phyloP scores from a whole-genome alignment of 768 basidiomycete species.

The Clathrus columnatus region DNA sequence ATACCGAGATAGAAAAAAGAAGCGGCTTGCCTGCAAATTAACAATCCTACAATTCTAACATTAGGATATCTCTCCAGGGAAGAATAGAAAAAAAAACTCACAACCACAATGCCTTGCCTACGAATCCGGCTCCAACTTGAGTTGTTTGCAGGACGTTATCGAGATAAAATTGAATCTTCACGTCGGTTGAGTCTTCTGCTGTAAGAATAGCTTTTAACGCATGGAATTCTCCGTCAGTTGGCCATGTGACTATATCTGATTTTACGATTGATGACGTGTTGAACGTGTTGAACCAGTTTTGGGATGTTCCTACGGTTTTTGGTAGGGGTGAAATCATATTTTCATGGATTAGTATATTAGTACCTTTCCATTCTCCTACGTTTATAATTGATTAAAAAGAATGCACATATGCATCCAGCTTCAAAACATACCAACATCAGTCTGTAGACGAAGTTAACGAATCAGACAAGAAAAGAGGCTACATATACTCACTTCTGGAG shows the following conservation, averaged over 20 bases:
- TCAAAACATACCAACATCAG: neutral
- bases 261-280: constrained; percentile 36
- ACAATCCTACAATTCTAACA: constrained; percentile 26
- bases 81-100: constrained; percentile 18
- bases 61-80: neutral
- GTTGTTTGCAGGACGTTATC: constrained; percentile 29
- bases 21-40: constrained; percentile 28
- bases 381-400: constrained; percentile 21
- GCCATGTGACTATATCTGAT: constrained; percentile 34
- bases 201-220: constrained; percentile 33
- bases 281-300: constrained; percentile 37
- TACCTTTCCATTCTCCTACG: constrained; percentile 39
- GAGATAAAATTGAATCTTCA: constrained; percentile 35
- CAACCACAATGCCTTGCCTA: constrained; percentile 35
- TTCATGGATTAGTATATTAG: no score
- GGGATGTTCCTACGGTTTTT: constrained; percentile 2
- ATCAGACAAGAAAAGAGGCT: no score
- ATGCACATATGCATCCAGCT: neutral
- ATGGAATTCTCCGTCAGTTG: constrained; percentile 36
- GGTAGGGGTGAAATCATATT: neutral
- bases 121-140: constrained; percentile 33
- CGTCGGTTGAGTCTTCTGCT: constrained; percentile 30
- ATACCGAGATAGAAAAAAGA: neutral
- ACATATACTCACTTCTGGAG: constrained; percentile 31
- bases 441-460: no score